A percentile compares a stretch with the other conserved stretches of the same genome.
phyloP scores from a whole-genome alignment of 2,329 filamentous ascomycete genomes.

The Epichloe uncinata region DNA sequence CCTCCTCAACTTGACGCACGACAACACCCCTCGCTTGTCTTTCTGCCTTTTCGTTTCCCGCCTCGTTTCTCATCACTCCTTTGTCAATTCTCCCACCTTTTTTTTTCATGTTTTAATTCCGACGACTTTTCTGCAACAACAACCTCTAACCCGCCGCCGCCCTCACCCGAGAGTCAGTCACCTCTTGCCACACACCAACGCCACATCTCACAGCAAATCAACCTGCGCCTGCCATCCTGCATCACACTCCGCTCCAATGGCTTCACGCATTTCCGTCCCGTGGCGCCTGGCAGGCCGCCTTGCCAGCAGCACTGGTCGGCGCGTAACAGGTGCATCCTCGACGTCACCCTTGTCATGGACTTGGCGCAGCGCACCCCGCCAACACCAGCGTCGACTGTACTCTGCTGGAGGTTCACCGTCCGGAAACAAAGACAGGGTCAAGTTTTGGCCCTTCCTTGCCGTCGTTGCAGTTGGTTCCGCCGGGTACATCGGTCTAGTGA shows the following conservation, averaged over 20 bases:
- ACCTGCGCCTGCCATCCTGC: neutral
- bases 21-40: too few species aligned
- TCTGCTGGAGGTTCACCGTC: constrained; percentile 21
- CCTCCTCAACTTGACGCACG: too few species aligned
- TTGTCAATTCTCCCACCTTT: too few species aligned
- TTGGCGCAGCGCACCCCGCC: constrained; percentile 13
- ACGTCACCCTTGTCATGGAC: constrained; percentile 3
- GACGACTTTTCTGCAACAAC: too few species aligned
- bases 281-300: constrained; percentile 12
- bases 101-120: too few species aligned
- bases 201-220: neutral
- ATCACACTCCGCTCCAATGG: constrained; percentile 12
- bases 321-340: constrained; percentile 8
- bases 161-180: too few species aligned
- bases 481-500: constrained; percentile 37
- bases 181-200: too few species aligned
- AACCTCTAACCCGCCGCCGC: too few species aligned
- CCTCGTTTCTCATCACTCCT: too few species aligned
- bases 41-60: too few species aligned
- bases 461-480: constrained; percentile 34
- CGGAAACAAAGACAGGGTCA: constrained; percentile 27
- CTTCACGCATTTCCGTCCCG: constrained; percentile 18
- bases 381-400: constrained; percentile 17
- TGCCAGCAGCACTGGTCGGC: constrained; percentile 2
- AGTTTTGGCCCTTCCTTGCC: constrained; percentile 45